A percentile compares a stretch with the other conserved stretches of the same genome.
These are phyloP conservation scores for Geotrichum cucujoidarum DNA, from an alignment of 1,139 yeast genomes.

Conservation along the genomic window DNA sequence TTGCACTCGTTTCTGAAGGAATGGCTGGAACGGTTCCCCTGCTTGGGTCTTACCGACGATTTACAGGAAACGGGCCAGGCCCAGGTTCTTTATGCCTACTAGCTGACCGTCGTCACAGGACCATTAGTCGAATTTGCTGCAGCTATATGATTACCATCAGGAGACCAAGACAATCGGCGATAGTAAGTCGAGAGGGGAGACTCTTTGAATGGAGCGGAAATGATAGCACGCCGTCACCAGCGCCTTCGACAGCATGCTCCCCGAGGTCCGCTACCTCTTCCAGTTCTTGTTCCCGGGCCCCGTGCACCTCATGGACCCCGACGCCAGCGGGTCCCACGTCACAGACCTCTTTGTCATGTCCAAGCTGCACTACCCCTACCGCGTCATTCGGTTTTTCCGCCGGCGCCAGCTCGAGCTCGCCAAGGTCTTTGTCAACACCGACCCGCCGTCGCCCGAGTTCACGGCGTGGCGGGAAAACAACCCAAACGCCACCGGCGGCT, in stretches of 20 bases:
- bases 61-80: conserved; percentile 12
- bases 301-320: conserved; percentile 25
- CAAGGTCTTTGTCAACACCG: conserved; percentile 30
- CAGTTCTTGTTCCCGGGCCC: conserved; percentile 39
- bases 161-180: conserved; percentile 93
- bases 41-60: conserved; percentile 19
- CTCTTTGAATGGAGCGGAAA: conserved; percentile 76
- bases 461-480: too few species aligned
- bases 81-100: conserved; percentile 33
- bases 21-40: neutral
- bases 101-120: conserved; percentile 82
- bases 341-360: conserved; percentile 19
- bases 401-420: conserved; percentile 33
- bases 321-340: conserved; percentile 8
- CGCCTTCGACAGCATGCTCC: conserved; percentile 37
- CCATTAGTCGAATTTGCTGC: conserved; percentile 97
- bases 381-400: conserved; percentile 36
- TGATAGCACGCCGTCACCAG: conserved; percentile 43
- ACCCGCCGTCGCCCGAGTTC: too few species aligned
- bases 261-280: conserved; percentile 40
- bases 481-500: too few species aligned
- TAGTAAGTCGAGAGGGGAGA: conserved; percentile 93
- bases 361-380: conserved; percentile 34
- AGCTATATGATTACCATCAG: conserved; percentile 94
- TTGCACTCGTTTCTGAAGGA: too few species aligned